Evolutionary conservation across 768 basidiomycete species (phyloP), one percentile per base, ranked within the genome.

Genomic region (Boletus bicolor): DNA sequence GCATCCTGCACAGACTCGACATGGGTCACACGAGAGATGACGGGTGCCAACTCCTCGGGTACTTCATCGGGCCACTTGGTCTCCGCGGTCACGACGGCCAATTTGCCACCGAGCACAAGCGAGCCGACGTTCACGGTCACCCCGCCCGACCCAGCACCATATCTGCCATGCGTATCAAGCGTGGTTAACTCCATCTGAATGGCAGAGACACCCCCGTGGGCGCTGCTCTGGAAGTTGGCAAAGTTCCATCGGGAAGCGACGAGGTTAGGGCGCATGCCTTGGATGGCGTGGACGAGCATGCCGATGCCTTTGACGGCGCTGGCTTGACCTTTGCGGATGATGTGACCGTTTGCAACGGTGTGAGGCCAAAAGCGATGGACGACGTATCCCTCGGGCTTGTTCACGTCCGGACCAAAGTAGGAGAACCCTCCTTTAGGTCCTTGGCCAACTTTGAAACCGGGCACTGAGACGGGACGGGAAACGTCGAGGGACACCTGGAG

Each of bases 161-260:
- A 81, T 60, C 82, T 84, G 7, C 96, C 96, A 68, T 96, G 83
- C 17, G 79, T 75, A 46, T 87, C 81, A 2, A 81, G 83, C 3
- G 96, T 98, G 60, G 84, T 92, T 63, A 97, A 93, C 70, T 98
- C 97, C 96, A 98, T 98, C 76, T 91, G 89, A 37, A 97, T 77
- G 10, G 93, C 92, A 51, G 92, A 85, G 8, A 92, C 87, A 8
- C 88, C 88, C 17, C 82, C 85, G 47, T 84, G 80, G 26, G 82
- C 76, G 17, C 77, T 72, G 66, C 89, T 89, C 71, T 93, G 87
- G 79, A 99, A 99, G 75, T 89, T 80, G 30, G 78, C 87, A 75
- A 98, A 99, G 76, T 98, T 98, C 97, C 97, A 99, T 9, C 88
- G 75, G 19, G 91, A 78, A 14, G 97, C 97, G 64, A 97, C 84